Percentiles rank a stretch among this genome's conserved stretches.
Conservation (phyloP, 108 stramenopile genomes). For the Cyclotella cryptica region DNA sequence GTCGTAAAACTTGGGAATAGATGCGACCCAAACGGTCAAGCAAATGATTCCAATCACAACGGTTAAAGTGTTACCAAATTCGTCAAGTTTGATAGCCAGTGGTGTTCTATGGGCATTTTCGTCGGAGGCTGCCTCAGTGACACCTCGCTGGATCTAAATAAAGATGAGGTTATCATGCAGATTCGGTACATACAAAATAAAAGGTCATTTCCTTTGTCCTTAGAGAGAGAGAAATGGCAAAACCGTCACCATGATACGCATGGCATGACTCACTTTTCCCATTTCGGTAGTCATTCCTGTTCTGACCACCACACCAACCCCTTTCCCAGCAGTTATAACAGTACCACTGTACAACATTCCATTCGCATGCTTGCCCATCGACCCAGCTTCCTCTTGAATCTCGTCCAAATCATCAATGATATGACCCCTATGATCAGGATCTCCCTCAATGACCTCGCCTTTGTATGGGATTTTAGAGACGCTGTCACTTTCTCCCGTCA, state of each 20-base stretch:
- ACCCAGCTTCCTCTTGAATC: constrained; percentile 49
- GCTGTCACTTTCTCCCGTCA: constrained; percentile 89
- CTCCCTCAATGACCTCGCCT: constrained; percentile 50
- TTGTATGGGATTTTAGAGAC: constrained; percentile 73
- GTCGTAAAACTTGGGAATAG: constrained; percentile 89
- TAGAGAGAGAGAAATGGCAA: not conserved
- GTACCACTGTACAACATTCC: constrained; percentile 97
- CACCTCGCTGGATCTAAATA: constrained; percentile 80
- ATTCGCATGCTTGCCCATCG: constrained; percentile 47
- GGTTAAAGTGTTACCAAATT: constrained; percentile 95
- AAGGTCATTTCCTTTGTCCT: not conserved
- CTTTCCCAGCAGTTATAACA: constrained; percentile 91
- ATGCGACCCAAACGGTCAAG: constrained; percentile 87
- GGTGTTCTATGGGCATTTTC: constrained; percentile 90
- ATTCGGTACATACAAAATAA: not conserved
- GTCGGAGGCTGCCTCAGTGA: constrained; percentile 69
- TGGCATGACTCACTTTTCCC: constrained; percentile 67
- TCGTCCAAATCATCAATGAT: constrained; percentile 52
- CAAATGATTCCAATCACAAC: constrained; percentile 93
- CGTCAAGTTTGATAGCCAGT: constrained; percentile 93
- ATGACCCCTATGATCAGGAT: constrained; percentile 36
- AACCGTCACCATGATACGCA: not conserved
- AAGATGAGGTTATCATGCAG: not conserved
- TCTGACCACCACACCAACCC: constrained; percentile 88
- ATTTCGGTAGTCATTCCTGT: constrained; percentile 97